These are phyloP conservation scores for Lathyrus aphaca DNA, from an alignment of 306 rosid species.

Conservation along the genomic window DNA sequence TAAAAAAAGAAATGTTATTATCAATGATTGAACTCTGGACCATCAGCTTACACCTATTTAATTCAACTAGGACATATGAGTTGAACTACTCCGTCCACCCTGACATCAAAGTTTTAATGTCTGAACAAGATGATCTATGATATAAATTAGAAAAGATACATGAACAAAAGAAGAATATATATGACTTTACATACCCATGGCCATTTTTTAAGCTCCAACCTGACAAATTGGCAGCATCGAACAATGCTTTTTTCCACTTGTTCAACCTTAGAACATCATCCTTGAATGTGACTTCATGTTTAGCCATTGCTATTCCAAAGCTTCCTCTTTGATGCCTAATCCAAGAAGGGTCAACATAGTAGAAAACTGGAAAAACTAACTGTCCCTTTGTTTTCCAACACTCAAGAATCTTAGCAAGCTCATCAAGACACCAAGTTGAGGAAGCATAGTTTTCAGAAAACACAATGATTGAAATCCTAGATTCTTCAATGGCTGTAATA, in stretches of 20 bases:
- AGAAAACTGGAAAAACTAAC: slow-evolving; percentile 51
- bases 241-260: slow-evolving; percentile 47
- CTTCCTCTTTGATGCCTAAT: slow-evolving; percentile 41
- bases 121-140: too few relatives aligned
- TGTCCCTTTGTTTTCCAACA: slow-evolving; percentile 28
- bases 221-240: slow-evolving; percentile 46
- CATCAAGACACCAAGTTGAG: slow-evolving; percentile 52
- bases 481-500: slow-evolving; percentile 48
- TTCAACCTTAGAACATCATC: slow-evolving; percentile 18
- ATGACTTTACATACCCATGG: slow-evolving; percentile 39
- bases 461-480: slow-evolving; percentile 51
- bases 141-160: neutral
- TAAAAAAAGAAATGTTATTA: too few relatives aligned
- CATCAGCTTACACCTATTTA: too few relatives aligned
- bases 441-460: slow-evolving; percentile 51
- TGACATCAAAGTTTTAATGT: too few relatives aligned
- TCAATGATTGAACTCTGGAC: too few relatives aligned
- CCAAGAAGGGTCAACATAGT: slow-evolving; percentile 47
- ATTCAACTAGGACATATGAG: too few relatives aligned
- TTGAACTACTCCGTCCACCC: too few relatives aligned
- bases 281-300: slow-evolving; percentile 14
- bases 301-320: slow-evolving; percentile 26
- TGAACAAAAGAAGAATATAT: neutral
- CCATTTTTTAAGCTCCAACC: slow-evolving; percentile 48
- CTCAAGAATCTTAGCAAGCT: slow-evolving; percentile 35